phyloP scores from a whole-genome alignment of 169 alveolate species.

The Eimeria nieschulzi region DNA sequence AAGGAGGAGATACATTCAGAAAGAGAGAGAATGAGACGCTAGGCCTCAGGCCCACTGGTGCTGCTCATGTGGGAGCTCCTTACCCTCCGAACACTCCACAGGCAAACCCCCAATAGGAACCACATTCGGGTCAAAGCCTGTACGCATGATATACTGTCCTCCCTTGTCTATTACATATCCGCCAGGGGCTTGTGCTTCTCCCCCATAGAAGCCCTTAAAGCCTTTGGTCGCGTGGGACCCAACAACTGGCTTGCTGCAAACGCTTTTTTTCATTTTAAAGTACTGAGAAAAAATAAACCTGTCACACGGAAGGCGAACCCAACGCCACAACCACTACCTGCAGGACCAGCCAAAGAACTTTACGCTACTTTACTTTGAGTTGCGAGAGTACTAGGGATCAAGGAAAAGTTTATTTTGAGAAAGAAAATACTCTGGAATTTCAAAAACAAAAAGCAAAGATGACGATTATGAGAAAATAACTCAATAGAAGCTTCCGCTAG shows the following conservation, averaged over 20 bases:
- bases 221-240: too few relatives aligned
- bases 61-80: neutral
- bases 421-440: too few relatives aligned
- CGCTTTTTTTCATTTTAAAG: neutral
- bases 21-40: neutral
- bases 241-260: too few relatives aligned
- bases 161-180: slow-evolving; percentile 10
- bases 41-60: neutral
- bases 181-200: neutral
- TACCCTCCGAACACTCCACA: neutral
- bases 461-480: too few relatives aligned
- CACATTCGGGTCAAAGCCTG: slow-evolving; percentile 6
- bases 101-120: neutral
- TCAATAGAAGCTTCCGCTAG: too few relatives aligned
- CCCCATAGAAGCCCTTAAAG: neutral
- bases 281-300: neutral
- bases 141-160: neutral
- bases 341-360: too few relatives aligned
- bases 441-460: too few relatives aligned
- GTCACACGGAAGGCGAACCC: too few relatives aligned
- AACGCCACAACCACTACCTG: too few relatives aligned
- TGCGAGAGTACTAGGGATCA: too few relatives aligned
- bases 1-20: neutral
- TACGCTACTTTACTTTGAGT: too few relatives aligned
- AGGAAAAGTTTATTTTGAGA: too few relatives aligned